Base-by-base conservation (phyloP, 805 yeast species). In the Kodamaea laetipori region DNA sequence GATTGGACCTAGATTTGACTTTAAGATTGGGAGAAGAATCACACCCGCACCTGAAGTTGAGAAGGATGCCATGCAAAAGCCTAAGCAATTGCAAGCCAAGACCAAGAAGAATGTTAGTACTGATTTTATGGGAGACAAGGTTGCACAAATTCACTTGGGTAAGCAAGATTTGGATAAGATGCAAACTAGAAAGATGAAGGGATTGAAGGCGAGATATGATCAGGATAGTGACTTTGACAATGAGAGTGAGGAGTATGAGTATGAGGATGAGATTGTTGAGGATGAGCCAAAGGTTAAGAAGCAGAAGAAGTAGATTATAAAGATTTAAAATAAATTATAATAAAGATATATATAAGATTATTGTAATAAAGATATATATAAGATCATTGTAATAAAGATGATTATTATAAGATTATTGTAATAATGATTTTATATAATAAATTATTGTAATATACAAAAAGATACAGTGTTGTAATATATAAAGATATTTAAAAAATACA, bases 151-250 rank as follows among this genome's bases (percentile, higher is more conserved):
- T 58, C 99, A 94, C 64, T 86, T 94, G 67, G 97, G 97, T 69
- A 83, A 83, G 65, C 99, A 94, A 74, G 98, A 94, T 64, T 74
- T 94, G 64, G 76, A 79, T 61, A 84, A 84, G 65, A 67, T 94
- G 63, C 99, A 94, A 71, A 92, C 99, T 4, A 82, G 99, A 71
- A 94, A 94, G 81, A 89, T 94, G 97, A 94, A 94, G 77, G 99
- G 99, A 64, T 76, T 94, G 61, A 94, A 94, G 72, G 76, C 86
- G 44, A 81, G 78, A 63, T 90, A 77, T 56, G 97, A 90, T 63
- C 96, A 88, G 67, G 78, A 71, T 18, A 80, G 78, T 32, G 84
- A 76, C 40, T 80, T 73, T 37, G 80, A 72, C 32, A 78, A 71
- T 42, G 81, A 72, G 35, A 79, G 71, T 2, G 78, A 70, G 28